phyloP scores from a whole-genome alignment of 164 flowering plant species.

The Nymphaea colorata region DNA sequence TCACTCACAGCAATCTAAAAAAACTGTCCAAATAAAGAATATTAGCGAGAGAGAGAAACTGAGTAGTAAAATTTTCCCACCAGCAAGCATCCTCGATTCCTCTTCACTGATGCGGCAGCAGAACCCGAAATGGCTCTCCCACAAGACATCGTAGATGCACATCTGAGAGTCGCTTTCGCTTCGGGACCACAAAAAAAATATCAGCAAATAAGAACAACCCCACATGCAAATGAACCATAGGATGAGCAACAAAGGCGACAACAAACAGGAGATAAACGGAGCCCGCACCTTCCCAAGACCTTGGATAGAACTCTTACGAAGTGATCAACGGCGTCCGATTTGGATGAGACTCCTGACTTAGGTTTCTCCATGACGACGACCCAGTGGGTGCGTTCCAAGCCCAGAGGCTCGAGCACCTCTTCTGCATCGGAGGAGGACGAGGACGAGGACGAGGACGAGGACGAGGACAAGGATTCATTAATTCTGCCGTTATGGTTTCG shows the following conservation, averaged over 20 bases:
- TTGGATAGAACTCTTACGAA: conserved; percentile 41
- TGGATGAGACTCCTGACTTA: conserved; percentile 25
- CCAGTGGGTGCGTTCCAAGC: conserved; percentile 33
- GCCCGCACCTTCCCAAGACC: conserved; percentile 43
- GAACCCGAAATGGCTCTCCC: conserved; percentile 52
- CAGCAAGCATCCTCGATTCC: conserved; percentile 34
- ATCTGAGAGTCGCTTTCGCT: conserved; percentile 72
- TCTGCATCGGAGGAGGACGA: conserved; percentile 11
- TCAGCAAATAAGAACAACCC: neutral
- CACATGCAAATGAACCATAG: neutral
- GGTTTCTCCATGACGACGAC: conserved; percentile 52
- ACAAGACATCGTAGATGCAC: conserved; percentile 69
- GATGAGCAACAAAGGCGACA: neutral
- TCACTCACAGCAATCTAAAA: neutral
- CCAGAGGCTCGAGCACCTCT: conserved; percentile 7
- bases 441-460: no score
- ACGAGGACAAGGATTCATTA: conserved; percentile 1
- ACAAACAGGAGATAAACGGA: neutral
- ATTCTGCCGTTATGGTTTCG: neutral
- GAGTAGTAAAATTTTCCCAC: conserved; percentile 12
- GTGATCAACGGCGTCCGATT: conserved; percentile 38
- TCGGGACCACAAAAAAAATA: conserved; percentile 2
- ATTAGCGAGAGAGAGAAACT: neutral
- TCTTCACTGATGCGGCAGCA: conserved; percentile 57
- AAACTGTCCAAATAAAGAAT: neutral